These are phyloP conservation scores for Aspergillus sp. DNA, from an alignment of 2,329 filamentous ascomycete species.

Conservation along the genomic window DNA sequence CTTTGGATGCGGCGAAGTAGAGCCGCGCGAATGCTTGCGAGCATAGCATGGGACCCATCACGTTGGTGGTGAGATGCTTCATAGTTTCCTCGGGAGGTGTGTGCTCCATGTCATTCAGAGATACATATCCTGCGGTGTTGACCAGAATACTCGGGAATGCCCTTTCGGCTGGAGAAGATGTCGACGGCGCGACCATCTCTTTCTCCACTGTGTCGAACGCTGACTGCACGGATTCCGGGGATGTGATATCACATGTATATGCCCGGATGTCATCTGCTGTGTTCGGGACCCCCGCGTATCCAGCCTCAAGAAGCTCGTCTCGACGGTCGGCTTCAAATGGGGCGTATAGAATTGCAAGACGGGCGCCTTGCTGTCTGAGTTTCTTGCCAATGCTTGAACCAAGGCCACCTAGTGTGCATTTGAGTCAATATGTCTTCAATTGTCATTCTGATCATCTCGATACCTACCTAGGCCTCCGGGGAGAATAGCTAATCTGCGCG, in stretches of 20 bases:
- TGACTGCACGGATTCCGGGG: slow-evolving; percentile 39
- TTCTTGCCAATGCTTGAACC: slow-evolving; percentile 39
- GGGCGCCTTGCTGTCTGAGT: slow-evolving; percentile 36
- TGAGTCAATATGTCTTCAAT: slow-evolving; percentile 12
- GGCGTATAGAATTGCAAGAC: slow-evolving; percentile 42
- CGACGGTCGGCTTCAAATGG: slow-evolving; percentile 39
- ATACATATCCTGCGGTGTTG: slow-evolving; percentile 42
- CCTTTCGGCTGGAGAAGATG: slow-evolving; percentile 11
- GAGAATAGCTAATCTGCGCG: slow-evolving; percentile 37
- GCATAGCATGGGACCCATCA: slow-evolving; percentile 41
- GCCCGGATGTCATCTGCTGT: slow-evolving; percentile 21
- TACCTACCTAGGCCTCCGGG: slow-evolving; percentile 37
- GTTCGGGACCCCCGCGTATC: slow-evolving; percentile 22
- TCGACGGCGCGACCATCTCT: slow-evolving; percentile 8
- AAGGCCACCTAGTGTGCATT: slow-evolving; percentile 28
- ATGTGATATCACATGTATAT: slow-evolving; percentile 45
- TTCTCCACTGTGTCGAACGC: slow-evolving; percentile 35
- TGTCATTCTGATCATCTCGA: background rate
- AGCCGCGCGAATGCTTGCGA: slow-evolving; percentile 40
- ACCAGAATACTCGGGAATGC: slow-evolving; percentile 35
- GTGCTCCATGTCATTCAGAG: slow-evolving; percentile 37
- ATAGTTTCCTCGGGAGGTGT: slow-evolving; percentile 39
- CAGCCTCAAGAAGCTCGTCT: slow-evolving; percentile 28
- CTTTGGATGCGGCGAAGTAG: slow-evolving; percentile 27
- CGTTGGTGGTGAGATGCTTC: slow-evolving; percentile 40